A percentile compares a stretch with the other conserved stretches of the same genome.
phyloP scores from a whole-genome alignment of 2,329 filamentous ascomycete species.

The Pseudocercospora musae region DNA sequence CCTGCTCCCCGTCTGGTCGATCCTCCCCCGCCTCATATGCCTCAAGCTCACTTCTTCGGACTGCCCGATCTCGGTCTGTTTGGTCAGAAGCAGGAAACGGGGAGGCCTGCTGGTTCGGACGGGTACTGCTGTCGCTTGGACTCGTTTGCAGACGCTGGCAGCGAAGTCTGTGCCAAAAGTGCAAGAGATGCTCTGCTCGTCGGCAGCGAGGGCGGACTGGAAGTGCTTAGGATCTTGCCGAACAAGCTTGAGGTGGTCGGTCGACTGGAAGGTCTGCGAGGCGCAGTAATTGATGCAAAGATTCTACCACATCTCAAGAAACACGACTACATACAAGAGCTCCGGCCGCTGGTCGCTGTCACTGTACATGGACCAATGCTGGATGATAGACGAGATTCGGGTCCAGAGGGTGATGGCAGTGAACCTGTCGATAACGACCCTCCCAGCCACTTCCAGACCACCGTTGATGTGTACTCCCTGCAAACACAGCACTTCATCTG shows the following conservation, averaged over 20 bases:
- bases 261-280: conserved; percentile 71
- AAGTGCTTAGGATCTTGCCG: conserved; percentile 70
- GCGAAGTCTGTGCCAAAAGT: conserved; percentile 42
- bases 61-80: conserved; percentile 33
- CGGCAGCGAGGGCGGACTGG: conserved; percentile 76
- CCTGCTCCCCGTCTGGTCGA: conserved; percentile 27
- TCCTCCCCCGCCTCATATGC: conserved; percentile 35
- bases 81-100: conserved; percentile 35
- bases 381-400: conserved; percentile 39
- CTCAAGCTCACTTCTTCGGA: conserved; percentile 35
- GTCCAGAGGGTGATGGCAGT: conserved; percentile 34
- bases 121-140: conserved; percentile 84
- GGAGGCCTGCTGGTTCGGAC: conserved; percentile 39
- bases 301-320: conserved; percentile 67
- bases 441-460: conserved; percentile 70
- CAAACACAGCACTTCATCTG: conserved; percentile 68
- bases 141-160: conserved; percentile 53
- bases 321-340: conserved; percentile 48
- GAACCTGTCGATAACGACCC: conserved; percentile 33
- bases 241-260: conserved; percentile 68
- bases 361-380: conserved; percentile 74
- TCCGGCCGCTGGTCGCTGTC: conserved; percentile 73
- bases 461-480: conserved; percentile 84
- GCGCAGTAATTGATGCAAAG: conserved; percentile 77
- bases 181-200: conserved; percentile 67